Evolutionary conservation across 2,329 filamentous ascomycete species (phyloP), one percentile per base, ranked within the genome.

Genomic region (Exophiala bonariae): DNA sequence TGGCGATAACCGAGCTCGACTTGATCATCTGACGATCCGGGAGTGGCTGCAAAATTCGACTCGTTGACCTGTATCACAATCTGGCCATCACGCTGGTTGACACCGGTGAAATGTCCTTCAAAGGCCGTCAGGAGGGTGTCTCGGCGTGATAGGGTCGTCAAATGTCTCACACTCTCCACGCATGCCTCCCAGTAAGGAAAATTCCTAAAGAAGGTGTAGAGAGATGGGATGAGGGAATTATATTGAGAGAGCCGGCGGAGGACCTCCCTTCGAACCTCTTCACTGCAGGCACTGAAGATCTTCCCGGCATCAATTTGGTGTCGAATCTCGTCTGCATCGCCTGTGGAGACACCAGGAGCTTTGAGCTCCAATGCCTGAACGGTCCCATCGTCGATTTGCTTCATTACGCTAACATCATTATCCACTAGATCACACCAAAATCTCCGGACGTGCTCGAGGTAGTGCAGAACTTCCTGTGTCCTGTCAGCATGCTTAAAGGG

Each of bases 141-240:
- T 13, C 35, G 17, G 33, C 16, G 42, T 8, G 42, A 45, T 41
- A 45, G 13, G 4, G 38, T 26, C 23, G 30, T 28, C 20, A 41
- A 17, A 14, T 48, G 54, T 52, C 66, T 65, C 28, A 67, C 41
- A 37, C 43, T 55, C 38, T 63, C 41, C 17, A 57, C 55, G 32
- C 54, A 61, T 16, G 40, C 49, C 55, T 63, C 52, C 8, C 69
- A 46, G 46, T 66, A 69, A 34, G 59, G 63, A 10, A 69, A 45
- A 46, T 71, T 62, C 38, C 64, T 47, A 48, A 71, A 70, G 52
- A 71, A 70, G 22, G 52, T 65, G 45, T 61, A 57, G 17, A 71
- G 60, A 28, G 62, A 69, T 6, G 61, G 66, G 41, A 70, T 61
- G 3, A 70, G 49, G 28, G 41, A 41, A n/a, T 63, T 43, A n/a